Conservation (phyloP, 1,139 yeast species). For the Debaryomyces fabryi region DNA sequence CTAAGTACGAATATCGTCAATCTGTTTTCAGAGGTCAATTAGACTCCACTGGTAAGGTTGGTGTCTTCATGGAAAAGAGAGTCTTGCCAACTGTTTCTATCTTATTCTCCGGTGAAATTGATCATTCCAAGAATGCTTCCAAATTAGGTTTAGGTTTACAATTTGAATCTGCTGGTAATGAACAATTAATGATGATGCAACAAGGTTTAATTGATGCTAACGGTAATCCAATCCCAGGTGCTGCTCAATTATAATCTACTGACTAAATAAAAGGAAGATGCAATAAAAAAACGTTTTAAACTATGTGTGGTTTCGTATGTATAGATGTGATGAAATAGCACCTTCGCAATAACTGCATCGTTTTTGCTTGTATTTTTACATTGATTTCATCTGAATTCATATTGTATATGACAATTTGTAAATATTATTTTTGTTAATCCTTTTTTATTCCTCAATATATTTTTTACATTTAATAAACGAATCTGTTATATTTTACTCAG, state of each 20-base stretch:
- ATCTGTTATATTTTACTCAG: not conserved
- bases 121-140: conserved; percentile 82
- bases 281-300: conserved; percentile 1
- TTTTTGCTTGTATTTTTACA: conserved; percentile 4
- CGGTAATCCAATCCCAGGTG: conserved; percentile 83
- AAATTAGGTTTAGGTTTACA: conserved; percentile 93
- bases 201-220: conserved; percentile 79
- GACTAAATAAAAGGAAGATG: conserved; percentile 4
- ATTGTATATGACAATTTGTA: conserved; percentile 9
- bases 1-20: conserved; percentile 97
- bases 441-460: conserved; percentile 3
- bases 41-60: conserved; percentile 89
- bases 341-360: conserved; percentile 5
- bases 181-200: conserved; percentile 76
- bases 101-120: conserved; percentile 87
- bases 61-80: conserved; percentile 90
- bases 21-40: conserved; percentile 94
- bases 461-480: conserved; percentile 2
- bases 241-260: conserved; percentile 42
- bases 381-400: conserved; percentile 7
- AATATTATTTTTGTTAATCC: conserved; percentile 7
- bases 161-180: conserved; percentile 93
- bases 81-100: conserved; percentile 89
- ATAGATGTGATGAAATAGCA: conserved; percentile 5
- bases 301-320: conserved; percentile 6